phyloP scores from a whole-genome alignment of 306 rosid species.

The Pachyrhizus erosus region DNA sequence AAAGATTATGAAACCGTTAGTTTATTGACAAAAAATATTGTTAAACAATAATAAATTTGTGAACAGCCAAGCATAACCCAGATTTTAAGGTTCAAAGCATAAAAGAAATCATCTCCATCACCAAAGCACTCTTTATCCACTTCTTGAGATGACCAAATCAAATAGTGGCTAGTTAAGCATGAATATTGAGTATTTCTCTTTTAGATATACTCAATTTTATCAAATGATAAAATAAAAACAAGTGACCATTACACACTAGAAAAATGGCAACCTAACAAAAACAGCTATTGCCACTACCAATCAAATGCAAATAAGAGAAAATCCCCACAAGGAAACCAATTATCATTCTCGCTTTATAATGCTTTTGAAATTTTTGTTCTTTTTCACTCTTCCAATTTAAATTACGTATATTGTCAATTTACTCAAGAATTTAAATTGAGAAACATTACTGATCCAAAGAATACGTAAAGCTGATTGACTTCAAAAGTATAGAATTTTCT shows the following conservation, averaged over 20 bases:
- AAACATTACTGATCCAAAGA: conserved; percentile 20
- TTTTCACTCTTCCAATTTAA: conserved; percentile 15
- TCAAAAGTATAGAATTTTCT: conserved; percentile 2
- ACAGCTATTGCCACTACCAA: not conserved
- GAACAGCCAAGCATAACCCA: not conserved
- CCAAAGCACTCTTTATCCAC: not conserved
- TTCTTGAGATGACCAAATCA: not conserved
- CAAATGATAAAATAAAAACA: not conserved
- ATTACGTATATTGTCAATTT: not conserved
- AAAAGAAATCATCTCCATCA: not conserved
- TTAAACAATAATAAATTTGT: not conserved
- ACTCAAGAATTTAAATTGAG: conserved; percentile 11
- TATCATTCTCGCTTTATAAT: not conserved
- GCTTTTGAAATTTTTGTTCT: not conserved
- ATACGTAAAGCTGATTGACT: not conserved
- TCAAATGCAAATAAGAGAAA: not conserved
- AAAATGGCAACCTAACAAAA: not conserved
- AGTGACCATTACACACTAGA: not conserved
- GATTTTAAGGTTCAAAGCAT: not conserved
- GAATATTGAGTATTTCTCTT: not conserved
- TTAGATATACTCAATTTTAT: not conserved
- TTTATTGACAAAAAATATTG: not conserved
- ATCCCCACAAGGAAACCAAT: not conserved
- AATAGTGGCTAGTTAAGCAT: not conserved
- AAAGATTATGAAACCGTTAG: no score